Percentiles rank a stretch among this genome's conserved stretches.
phyloP scores from a whole-genome alignment of 176 grass and related monocot genomes.

The Carex parvula region DNA sequence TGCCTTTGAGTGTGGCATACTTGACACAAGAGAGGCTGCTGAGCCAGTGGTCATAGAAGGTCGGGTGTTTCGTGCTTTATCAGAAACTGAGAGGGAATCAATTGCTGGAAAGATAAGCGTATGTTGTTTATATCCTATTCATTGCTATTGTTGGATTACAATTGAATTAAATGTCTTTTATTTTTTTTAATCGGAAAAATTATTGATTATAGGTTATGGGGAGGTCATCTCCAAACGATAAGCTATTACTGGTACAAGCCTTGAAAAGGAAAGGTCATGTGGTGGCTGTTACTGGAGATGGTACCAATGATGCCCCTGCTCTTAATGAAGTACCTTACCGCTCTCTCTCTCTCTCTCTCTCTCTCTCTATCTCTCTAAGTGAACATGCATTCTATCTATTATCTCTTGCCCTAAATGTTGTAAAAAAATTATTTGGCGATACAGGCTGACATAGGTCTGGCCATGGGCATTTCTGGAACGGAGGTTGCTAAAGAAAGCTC shows the following conservation, averaged over 20 bases:
- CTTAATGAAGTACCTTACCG: constrained; percentile 59
- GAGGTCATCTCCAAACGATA: constrained; percentile 93
- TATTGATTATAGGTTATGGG: constrained; percentile 79
- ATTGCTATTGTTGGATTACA: background rate
- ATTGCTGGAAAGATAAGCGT: constrained; percentile 75
- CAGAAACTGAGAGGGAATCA: constrained; percentile 49
- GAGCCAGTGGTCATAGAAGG: constrained; percentile 74
- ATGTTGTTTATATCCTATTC: constrained; percentile 31
- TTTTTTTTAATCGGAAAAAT: constrained; percentile 12
- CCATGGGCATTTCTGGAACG: constrained; percentile 92
- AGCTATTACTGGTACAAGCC: constrained; percentile 90
- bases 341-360: too few relatives aligned
- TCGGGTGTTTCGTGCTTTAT: constrained; percentile 67
- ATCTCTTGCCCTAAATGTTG: constrained; percentile 23
- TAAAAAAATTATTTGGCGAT: constrained; percentile 20
- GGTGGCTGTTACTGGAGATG: constrained; percentile 96
- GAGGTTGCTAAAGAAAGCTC: constrained; percentile 99
- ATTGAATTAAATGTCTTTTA: background rate
- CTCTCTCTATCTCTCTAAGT: too few relatives aligned
- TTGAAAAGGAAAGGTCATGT: constrained; percentile 86
- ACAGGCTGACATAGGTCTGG: constrained; percentile 95
- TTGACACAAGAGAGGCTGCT: constrained; percentile 35
- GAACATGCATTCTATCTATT: background rate
- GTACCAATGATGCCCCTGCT: constrained; percentile 96
- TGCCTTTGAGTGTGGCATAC: constrained; percentile 95